A percentile compares a stretch with the other conserved stretches of the same genome.
These are phyloP conservation scores for Colletotrichum sojae DNA, from an alignment of 2,329 filamentous ascomycete species.

Conservation along the genomic window DNA sequence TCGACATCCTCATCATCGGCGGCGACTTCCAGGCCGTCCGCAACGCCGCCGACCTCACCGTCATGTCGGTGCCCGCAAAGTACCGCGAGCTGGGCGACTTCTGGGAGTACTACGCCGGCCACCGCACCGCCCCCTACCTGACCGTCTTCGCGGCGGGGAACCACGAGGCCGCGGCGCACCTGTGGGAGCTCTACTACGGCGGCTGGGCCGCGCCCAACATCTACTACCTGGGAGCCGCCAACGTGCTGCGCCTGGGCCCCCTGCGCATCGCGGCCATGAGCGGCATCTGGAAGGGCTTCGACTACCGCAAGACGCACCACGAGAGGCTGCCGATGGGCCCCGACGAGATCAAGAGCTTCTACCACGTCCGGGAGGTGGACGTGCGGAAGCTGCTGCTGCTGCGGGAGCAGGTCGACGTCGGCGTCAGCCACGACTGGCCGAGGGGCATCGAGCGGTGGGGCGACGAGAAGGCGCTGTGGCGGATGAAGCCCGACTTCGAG, in stretches of 20 bases:
- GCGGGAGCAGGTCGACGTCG: constrained; percentile 89
- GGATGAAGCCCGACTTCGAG: constrained; percentile 80
- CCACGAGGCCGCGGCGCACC: constrained; percentile 91
- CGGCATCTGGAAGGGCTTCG: constrained; percentile 94
- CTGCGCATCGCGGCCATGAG: constrained; percentile 91
- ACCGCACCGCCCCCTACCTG: constrained; percentile 83
- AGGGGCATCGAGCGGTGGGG: constrained; percentile 85
- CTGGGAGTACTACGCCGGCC: constrained; percentile 91
- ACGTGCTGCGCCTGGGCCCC: constrained; percentile 86
- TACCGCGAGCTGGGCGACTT: constrained; percentile 93
- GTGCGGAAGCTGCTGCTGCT: constrained; percentile 90
- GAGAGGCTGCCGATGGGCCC: constrained; percentile 88
- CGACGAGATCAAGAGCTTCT: constrained; percentile 84
- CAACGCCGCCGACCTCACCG: constrained; percentile 87
- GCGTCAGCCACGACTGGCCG: constrained; percentile 97
- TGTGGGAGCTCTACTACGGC: constrained; percentile 95
- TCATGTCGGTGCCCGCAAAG: constrained; percentile 91
- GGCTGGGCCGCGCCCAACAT: constrained; percentile 98
- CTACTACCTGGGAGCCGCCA: constrained; percentile 95
- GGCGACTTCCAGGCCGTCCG: constrained; percentile 92
- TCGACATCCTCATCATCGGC: constrained; percentile 94
- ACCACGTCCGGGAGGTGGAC: constrained; percentile 91
- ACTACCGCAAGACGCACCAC: constrained; percentile 86
- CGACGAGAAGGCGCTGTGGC: constrained; percentile 77
- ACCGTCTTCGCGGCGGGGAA: constrained; percentile 96